These are phyloP conservation scores for Escovopsis sp. DNA, from an alignment of 2,329 filamentous ascomycete species.

Conservation along the genomic window DNA sequence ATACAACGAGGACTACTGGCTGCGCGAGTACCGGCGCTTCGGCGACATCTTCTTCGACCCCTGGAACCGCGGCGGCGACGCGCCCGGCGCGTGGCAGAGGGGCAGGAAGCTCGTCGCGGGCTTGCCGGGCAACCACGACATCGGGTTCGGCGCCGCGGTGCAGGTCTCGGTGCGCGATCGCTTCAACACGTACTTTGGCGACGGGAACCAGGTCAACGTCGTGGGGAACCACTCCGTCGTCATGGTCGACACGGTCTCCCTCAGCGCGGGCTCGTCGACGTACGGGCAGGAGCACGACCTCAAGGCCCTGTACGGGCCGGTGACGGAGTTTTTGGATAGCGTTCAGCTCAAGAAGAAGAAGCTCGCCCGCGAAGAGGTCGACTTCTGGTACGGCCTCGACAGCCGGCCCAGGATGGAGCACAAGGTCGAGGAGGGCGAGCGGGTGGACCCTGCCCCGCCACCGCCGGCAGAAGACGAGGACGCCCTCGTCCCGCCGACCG, in stretches of 20 bases:
- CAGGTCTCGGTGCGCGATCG: slow-evolving; percentile 66
- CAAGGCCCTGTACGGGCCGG: slow-evolving; percentile 56
- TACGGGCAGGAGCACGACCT: slow-evolving; percentile 37
- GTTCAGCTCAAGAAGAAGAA: slow-evolving; percentile 51
- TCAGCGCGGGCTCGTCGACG: slow-evolving; percentile 54
- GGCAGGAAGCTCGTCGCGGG: slow-evolving; percentile 70
- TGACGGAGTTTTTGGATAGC: slow-evolving; percentile 58
- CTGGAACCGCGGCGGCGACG: slow-evolving; percentile 44
- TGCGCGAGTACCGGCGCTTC: slow-evolving; percentile 75
- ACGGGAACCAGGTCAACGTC: slow-evolving; percentile 80
- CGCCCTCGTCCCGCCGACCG: slow-evolving; percentile 16
- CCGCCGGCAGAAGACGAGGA: slow-evolving; percentile 8
- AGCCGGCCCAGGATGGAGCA: slow-evolving; percentile 43
- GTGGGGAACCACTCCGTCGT: slow-evolving; percentile 93
- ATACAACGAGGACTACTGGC: slow-evolving; percentile 75
- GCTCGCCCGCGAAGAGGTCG: slow-evolving; percentile 54
- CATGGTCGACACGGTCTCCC: slow-evolving; percentile 73
- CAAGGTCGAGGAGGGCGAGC: slow-evolving; percentile 40
- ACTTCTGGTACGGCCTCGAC: slow-evolving; percentile 44
- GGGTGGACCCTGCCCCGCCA: slow-evolving; percentile 27
- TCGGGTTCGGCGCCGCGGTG: slow-evolving; percentile 79
- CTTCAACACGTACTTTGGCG: slow-evolving; percentile 80
- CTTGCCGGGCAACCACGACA: slow-evolving; percentile 85
- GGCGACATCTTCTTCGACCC: slow-evolving; percentile 67
- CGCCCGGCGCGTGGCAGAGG: slow-evolving; percentile 42